These are phyloP conservation scores for Penicillium taxi DNA, from an alignment of 495 filamentous ascomycete species.

Conservation along the genomic window DNA sequence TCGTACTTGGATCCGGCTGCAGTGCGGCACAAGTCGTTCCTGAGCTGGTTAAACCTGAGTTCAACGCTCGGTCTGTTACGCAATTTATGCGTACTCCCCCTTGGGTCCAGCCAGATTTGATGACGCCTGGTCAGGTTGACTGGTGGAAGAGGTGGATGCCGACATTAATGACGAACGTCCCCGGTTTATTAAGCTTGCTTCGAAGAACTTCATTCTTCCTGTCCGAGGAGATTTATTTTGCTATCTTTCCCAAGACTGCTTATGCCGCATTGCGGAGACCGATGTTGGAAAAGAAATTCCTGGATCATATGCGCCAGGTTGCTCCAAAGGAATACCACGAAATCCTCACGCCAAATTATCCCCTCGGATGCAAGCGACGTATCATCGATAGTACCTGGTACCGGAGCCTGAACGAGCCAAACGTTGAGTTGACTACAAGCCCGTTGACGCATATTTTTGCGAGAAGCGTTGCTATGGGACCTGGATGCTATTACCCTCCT, in stretches of 20 bases:
- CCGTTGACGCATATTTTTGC: constrained; percentile 43
- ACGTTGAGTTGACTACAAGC: constrained; percentile 49
- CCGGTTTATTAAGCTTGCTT: constrained; percentile 31
- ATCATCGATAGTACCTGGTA: constrained; percentile 53
- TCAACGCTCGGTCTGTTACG: constrained; percentile 48
- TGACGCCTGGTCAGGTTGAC: constrained; percentile 8
- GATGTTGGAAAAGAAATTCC: constrained; percentile 27
- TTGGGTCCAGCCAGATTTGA: constrained; percentile 41
- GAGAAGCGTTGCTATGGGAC: constrained; percentile 46
- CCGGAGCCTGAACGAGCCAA: constrained; percentile 41
- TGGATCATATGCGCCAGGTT: constrained; percentile 40
- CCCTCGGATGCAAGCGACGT: constrained; percentile 54
- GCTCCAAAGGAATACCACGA: constrained; percentile 56
- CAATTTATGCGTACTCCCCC: constrained; percentile 58
- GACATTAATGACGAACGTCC: constrained; percentile 32
- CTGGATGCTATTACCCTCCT: constrained; percentile 41
- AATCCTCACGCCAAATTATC: constrained; percentile 54
- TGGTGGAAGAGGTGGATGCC: constrained; percentile 38
- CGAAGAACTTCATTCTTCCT: constrained; percentile 28
- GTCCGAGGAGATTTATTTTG: constrained; percentile 30
- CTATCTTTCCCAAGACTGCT: constrained; percentile 24
- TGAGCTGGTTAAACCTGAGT: constrained; percentile 26
- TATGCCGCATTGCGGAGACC: constrained; percentile 22
- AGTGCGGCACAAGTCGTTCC: constrained; percentile 43
- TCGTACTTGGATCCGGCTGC: constrained; percentile 57